phyloP scores from a whole-genome alignment of 23 red algal species.

The Gracilaria gracilis region DNA sequence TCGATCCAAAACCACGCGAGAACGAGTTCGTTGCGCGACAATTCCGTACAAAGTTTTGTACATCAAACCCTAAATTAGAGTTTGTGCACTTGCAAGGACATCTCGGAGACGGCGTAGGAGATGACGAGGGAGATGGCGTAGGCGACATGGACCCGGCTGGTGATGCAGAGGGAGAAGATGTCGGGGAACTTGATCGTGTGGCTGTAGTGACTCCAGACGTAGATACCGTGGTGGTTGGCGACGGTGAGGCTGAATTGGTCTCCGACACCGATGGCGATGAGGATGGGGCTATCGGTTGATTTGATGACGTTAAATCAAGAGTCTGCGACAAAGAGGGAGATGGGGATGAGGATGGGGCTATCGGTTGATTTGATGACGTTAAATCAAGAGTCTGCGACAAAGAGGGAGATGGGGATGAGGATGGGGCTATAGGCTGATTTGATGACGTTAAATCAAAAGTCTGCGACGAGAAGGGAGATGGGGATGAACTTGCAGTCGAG shows the following conservation, averaged over 20 bases:
- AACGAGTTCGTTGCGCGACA: neutral
- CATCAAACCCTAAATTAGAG: neutral
- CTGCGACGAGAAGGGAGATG: too few relatives aligned
- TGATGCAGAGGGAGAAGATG: neutral
- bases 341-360: neutral
- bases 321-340: neutral
- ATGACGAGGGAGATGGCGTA: neutral
- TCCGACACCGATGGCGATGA: neutral
- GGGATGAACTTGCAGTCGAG: too few relatives aligned
- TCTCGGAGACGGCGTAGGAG: neutral
- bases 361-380: neutral
- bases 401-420: too few relatives aligned
- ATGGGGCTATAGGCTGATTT: neutral
- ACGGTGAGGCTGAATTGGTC: neutral
- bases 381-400: too few relatives aligned
- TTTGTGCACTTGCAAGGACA: neutral
- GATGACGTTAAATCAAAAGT: neutral
- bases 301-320: neutral
- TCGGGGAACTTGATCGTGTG: neutral
- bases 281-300: neutral
- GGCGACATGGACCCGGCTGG: neutral
- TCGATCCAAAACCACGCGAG: neutral
- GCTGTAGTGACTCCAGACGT: neutral
- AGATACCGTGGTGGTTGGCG: too few relatives aligned
- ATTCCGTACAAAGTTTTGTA: neutral